Percentiles rank a stretch among this genome's conserved stretches.
phyloP scores from a whole-genome alignment of 768 basidiomycete species.

The Leccinum ochraceum region DNA sequence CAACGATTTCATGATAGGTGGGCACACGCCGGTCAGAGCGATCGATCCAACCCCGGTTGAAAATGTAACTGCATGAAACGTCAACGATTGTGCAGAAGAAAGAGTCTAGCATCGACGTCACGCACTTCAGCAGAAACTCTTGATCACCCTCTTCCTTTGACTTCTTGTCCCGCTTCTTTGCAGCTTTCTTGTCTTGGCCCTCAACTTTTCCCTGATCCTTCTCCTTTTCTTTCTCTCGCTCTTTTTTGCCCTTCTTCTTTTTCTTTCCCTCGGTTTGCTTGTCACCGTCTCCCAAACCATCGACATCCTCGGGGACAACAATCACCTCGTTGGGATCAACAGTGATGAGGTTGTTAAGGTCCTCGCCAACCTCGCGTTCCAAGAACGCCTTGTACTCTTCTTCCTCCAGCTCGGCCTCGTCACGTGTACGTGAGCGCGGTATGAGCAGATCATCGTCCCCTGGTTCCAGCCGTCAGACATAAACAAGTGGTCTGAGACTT shows the following conservation, averaged over 20 bases:
- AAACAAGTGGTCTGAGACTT: background rate
- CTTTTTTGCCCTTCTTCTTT: constrained; percentile 36
- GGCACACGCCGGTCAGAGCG: constrained; percentile 70
- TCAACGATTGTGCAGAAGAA: constrained; percentile 1
- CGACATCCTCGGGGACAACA: constrained; percentile 26
- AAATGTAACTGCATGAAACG: constrained; percentile 70
- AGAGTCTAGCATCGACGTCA: constrained; percentile 6
- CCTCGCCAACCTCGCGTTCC: constrained; percentile 77
- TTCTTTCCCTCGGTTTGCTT: constrained; percentile 34
- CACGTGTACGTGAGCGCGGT: constrained; percentile 73
- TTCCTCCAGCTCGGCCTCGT: constrained; percentile 76
- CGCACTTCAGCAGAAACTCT: constrained; percentile 89
- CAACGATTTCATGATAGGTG: constrained; percentile 80
- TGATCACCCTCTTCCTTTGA: constrained; percentile 70
- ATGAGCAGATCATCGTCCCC: constrained; percentile 68
- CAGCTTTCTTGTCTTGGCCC: constrained; percentile 24
- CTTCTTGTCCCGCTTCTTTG: constrained; percentile 22
- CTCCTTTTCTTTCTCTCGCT: constrained; percentile 34
- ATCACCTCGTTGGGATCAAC: constrained; percentile 36
- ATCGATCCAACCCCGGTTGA: constrained; percentile 98
- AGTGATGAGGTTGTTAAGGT: constrained; percentile 67
- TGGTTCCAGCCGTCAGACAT: constrained; percentile 15
- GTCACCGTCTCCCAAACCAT: constrained; percentile 28
- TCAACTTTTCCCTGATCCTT: constrained; percentile 24
- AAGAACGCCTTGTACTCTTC: constrained; percentile 85